A percentile compares a stretch with the other conserved stretches of the same genome.
phyloP scores from a whole-genome alignment of 1,284 basidiomycete species.

The Ceratobasidium theobromae region DNA sequence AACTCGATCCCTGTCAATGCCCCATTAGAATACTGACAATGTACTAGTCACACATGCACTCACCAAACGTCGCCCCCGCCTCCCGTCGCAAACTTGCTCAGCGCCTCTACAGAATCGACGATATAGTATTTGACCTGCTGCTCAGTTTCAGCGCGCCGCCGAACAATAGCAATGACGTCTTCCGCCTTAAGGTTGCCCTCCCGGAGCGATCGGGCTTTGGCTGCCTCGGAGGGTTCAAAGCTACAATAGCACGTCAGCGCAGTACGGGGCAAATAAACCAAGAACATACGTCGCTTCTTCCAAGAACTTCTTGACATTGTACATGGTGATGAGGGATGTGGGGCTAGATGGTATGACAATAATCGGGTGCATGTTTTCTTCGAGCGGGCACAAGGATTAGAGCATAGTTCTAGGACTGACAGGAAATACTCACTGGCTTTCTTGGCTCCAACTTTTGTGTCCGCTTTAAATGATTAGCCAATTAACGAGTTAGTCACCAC shows the following conservation, averaged over 20 bases:
- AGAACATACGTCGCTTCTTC: constrained; percentile 78
- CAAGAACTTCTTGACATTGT: constrained; percentile 92
- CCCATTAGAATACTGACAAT: background rate
- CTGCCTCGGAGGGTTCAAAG: constrained; percentile 78
- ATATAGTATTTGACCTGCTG: constrained; percentile 65
- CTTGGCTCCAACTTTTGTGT: constrained; percentile 57
- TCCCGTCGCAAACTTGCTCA: constrained; percentile 79
- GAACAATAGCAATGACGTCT: constrained; percentile 81
- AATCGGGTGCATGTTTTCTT: constrained; percentile 81
- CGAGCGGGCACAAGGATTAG: constrained; percentile 24
- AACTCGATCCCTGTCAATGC: constrained; percentile 69
- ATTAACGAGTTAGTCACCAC: background rate
- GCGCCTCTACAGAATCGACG: constrained; percentile 89
- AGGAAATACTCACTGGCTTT: constrained; percentile 49
- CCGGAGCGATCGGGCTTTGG: constrained; percentile 62
- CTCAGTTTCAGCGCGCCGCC: constrained; percentile 55
- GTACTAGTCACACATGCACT: constrained; percentile 34
- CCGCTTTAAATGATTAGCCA: constrained; percentile 40
- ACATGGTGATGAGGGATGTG: constrained; percentile 94
- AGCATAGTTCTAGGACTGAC: constrained; percentile 1
- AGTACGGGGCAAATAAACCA: background rate
- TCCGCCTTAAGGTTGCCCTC: constrained; percentile 78
- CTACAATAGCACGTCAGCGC: constrained; percentile 45
- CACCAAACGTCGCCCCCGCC: constrained; percentile 69
- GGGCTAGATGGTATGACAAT: constrained; percentile 96